A percentile compares a stretch with the other conserved stretches of the same genome.
Conservation (phyloP, 306 rosid genomes). For the Gastrolobium bilobum region DNA sequence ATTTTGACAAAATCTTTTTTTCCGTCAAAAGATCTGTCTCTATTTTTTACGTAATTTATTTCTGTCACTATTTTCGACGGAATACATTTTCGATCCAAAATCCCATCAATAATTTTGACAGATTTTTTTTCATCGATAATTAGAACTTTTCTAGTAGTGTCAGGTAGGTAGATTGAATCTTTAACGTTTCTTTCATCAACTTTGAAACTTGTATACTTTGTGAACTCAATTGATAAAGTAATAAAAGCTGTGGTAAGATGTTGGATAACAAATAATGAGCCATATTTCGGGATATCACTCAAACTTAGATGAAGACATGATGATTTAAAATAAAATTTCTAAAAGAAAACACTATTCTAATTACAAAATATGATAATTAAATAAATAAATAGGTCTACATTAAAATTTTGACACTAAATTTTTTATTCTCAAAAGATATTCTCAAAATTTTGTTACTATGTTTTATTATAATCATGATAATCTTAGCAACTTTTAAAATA, state of each 20-base stretch:
- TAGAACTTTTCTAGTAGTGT: too few species aligned
- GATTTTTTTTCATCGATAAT: too few species aligned
- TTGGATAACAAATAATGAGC: neutral
- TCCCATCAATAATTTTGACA: too few species aligned
- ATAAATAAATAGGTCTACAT: neutral
- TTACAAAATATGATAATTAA: neutral
- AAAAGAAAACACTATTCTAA: neutral
- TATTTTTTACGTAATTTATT: too few species aligned
- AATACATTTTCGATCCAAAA: too few species aligned
- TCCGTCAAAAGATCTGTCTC: too few species aligned
- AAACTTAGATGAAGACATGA: neutral
- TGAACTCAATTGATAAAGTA: conserved; percentile 33
- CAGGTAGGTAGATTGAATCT: conserved; percentile 44
- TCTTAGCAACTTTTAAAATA: conserved; percentile 4
- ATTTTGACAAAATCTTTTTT: too few species aligned
- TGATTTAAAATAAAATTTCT: neutral
- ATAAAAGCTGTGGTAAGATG: neutral
- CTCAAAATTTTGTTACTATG: too few species aligned
- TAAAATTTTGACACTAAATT: too few species aligned
- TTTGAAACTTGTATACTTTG: conserved; percentile 9
- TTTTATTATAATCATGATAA: too few species aligned
- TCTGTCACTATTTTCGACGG: too few species aligned
- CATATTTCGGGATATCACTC: neutral
- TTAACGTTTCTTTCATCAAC: conserved; percentile 25
- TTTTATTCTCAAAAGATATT: too few species aligned